These are phyloP conservation scores for Chrysosporium keratinophilum DNA, from an alignment of 2,329 filamentous ascomycete species.

Conservation along the genomic window DNA sequence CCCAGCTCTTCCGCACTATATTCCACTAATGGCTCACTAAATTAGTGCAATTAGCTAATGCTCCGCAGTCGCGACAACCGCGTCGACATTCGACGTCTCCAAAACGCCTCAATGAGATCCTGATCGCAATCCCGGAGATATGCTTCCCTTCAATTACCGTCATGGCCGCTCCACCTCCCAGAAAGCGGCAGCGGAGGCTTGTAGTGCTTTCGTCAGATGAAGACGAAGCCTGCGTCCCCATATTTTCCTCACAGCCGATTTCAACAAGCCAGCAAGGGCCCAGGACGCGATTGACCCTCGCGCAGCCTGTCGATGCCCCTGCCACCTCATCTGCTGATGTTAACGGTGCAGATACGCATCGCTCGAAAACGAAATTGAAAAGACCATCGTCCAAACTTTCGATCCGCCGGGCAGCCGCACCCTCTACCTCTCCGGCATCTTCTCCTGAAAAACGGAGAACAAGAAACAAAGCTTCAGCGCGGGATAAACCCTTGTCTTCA, in stretches of 20 bases:
- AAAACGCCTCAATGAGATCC: background rate
- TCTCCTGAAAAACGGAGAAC: conserved; percentile 26
- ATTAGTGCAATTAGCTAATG: no score
- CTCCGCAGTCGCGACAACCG: background rate
- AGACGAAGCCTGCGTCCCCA: conserved; percentile 16
- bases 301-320: background rate
- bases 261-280: background rate
- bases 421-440: conserved; percentile 20
- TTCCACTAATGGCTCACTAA: no score
- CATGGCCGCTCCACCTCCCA: conserved; percentile 28
- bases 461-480: conserved; percentile 14
- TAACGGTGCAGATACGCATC: background rate
- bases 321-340: background rate
- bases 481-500: conserved; percentile 20
- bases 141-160: conserved; percentile 8
- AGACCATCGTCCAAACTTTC: background rate
- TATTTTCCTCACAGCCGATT: background rate
- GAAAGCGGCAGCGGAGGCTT: conserved; percentile 31
- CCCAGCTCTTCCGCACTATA: no score
- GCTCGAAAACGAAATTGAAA: background rate
- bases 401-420: background rate
- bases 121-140: background rate
- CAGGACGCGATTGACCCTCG: background rate
- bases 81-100: no score
- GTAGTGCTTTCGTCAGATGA: conserved; percentile 24